Evolutionary conservation across 805 yeast species (phyloP), one percentile per base, ranked within the genome.

Genomic region (Candida tallmaniae): DNA sequence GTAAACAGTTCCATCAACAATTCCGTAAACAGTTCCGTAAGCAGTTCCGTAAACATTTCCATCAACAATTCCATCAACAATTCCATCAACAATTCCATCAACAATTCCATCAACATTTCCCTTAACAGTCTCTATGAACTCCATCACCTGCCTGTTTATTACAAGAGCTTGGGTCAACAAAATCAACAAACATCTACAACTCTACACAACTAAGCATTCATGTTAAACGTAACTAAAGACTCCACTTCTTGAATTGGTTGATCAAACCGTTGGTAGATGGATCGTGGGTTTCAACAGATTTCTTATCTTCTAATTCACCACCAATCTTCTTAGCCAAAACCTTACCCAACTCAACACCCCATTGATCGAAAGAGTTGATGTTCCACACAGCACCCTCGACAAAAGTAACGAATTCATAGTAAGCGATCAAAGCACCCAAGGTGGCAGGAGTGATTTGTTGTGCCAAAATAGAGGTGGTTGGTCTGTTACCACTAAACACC

Each of bases 341-440:
- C 73, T 93, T 93, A 63, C 98, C 98, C 53, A 93, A 83, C 73
- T 93, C 98, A 55, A 93, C 98, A 68, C 98, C 98, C 96, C 97
- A 93, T 74, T 93, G 98, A 73, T 93, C 98, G 60, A 87, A 93
- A 13, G 97, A 90, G 80, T 93, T 93, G 73, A 93, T 89, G 78
- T 94, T 93, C 98, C 98, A 90, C 56, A 93, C 69, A 39, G 98
- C 98, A 70, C 98, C 98, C 72, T 93, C 98, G 40, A 89, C 89
- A 69, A 93, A 93, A 27, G 97, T 90, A 41, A 87, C 77, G 62
- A 88, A 96, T 71, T 93, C 98, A 73, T 93, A 93, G 78, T 93
- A 93, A 29, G 95, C 97, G 60, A 93, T 93, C 67, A 93, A 75
- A 29, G 97, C 78, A 70, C 98, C 98, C 47, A 93, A 76, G 35